A percentile compares a stretch with the other conserved stretches of the same genome.
phyloP scores from a whole-genome alignment of 768 basidiomycete genomes.

The Lactarius tabidus region DNA sequence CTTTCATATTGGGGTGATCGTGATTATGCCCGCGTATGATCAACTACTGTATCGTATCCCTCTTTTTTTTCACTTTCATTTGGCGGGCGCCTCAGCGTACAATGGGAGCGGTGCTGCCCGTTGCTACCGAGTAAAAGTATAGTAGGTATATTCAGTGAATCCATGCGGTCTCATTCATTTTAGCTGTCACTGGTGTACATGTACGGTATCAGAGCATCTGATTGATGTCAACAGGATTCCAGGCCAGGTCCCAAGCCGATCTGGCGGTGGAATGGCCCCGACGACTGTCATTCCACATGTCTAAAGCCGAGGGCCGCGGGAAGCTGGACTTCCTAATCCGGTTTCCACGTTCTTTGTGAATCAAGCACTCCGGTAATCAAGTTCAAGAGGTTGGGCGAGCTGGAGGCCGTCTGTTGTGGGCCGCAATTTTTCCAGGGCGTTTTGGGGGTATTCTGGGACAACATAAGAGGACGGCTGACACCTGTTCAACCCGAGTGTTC shows the following conservation, averaged over 20 bases:
- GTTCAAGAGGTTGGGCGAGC: background rate
- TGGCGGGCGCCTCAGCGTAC: too few species aligned
- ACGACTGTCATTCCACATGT: background rate
- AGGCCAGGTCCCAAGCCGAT: background rate
- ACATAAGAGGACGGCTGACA: too few species aligned
- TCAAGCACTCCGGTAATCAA: too few species aligned
- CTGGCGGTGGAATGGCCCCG: background rate
- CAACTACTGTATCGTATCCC: background rate
- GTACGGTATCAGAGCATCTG: background rate
- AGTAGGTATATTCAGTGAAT: background rate
- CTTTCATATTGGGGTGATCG: background rate
- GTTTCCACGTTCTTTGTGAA: background rate
- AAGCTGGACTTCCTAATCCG: background rate
- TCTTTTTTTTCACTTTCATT: too few species aligned
- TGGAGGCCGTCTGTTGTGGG: background rate
- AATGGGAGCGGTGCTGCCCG: background rate
- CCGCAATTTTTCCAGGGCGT: background rate
- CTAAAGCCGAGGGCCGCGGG: background rate
- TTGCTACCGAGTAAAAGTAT: too few species aligned
- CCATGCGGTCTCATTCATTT: background rate
- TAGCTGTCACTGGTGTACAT: too few species aligned
- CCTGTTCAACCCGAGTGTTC: too few species aligned
- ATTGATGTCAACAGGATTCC: background rate
- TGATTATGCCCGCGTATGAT: background rate
- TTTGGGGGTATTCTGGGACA: too few species aligned